Conservation (phyloP, 2,329 filamentous ascomycete species). For the Xylariomycetidae sp. region DNA sequence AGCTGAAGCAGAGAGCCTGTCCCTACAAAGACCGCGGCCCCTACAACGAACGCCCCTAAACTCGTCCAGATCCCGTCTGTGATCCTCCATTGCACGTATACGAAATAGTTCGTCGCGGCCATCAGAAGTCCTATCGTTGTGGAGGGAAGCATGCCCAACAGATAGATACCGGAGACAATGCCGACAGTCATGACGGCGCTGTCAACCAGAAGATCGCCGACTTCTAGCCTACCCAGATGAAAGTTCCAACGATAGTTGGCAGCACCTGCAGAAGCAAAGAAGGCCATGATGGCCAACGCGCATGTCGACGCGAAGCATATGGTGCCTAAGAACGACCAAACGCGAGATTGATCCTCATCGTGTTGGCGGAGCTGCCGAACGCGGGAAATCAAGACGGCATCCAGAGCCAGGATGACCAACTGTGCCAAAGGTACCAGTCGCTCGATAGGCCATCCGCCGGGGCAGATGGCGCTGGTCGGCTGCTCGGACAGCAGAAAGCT, state of each 20-base stretch:
- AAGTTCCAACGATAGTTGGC: conserved; percentile 26
- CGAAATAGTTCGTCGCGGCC: conserved; percentile 17
- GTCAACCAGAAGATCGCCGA: conserved; percentile 27
- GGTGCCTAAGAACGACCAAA: conserved; percentile 19
- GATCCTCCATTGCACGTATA: conserved; percentile 19
- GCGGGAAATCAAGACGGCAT: conserved; percentile 26
- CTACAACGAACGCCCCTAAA: conserved; percentile 15
- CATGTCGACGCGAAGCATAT: conserved; percentile 18
- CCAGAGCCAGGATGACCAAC: conserved; percentile 20
- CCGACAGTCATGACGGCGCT: conserved; percentile 17
- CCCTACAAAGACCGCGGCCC: conserved; percentile 19
- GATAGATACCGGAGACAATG: conserved; percentile 21
- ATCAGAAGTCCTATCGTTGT: conserved; percentile 23
- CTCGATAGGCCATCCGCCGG: conserved; percentile 19
- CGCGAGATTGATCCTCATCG: conserved; percentile 15
- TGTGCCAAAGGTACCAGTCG: conserved; percentile 26
- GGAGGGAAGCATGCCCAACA: conserved; percentile 23
- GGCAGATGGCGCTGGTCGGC: conserved; percentile 26
- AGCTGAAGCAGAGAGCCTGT: conserved; percentile 18
- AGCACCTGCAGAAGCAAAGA: conserved; percentile 23
- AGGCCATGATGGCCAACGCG: conserved; percentile 18
- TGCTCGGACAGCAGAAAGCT: conserved; percentile 21
- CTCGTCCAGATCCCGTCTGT: conserved; percentile 20
- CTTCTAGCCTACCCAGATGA: conserved; percentile 20
- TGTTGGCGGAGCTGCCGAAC: conserved; percentile 22